A percentile compares a stretch with the other conserved stretches of the same genome.
phyloP scores from a whole-genome alignment of 768 basidiomycete species.

The Boletus sp. region DNA sequence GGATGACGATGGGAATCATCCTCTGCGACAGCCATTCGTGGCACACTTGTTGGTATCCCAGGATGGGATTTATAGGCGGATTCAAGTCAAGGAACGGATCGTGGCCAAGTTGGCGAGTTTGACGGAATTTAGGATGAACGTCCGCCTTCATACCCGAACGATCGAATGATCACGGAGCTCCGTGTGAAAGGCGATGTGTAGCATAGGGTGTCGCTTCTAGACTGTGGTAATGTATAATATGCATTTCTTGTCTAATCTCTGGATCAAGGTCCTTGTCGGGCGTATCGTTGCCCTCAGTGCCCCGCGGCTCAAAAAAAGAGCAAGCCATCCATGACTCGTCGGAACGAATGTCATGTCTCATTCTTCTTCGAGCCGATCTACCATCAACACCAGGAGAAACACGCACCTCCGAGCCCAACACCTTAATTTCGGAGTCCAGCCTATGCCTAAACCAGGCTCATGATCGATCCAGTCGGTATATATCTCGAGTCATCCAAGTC shows the following conservation, averaged over 20 bases:
- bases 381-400: conserved; percentile 13
- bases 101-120: conserved; percentile 19
- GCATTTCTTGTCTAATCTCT: conserved; percentile 55
- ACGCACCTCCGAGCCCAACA: conserved; percentile 75
- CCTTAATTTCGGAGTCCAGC: conserved; percentile 67
- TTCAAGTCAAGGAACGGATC: conserved; percentile 19
- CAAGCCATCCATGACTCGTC: too few species aligned
- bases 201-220: too few species aligned
- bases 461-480: conserved; percentile 59
- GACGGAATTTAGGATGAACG: conserved; percentile 14
- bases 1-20: conserved; percentile 13
- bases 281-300: conserved; percentile 45
- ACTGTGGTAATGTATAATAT: too few species aligned
- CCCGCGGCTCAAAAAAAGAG: too few species aligned
- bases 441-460: too few species aligned
- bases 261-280: conserved; percentile 49
- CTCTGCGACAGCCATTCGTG: conserved; percentile 20
- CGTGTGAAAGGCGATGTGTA: too few species aligned
- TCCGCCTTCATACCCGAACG: conserved; percentile 19
- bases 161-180: conserved; percentile 9
- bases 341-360: too few species aligned
- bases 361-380: too few species aligned
- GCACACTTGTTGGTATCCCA: conserved; percentile 16
- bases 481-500: conserved; percentile 59
- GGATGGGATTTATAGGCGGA: conserved; percentile 14